A percentile compares a stretch with the other conserved stretches of the same genome.
These are phyloP conservation scores for Dichotomopilus funicola DNA, from an alignment of 2,329 filamentous ascomycete species.

Conservation along the genomic window DNA sequence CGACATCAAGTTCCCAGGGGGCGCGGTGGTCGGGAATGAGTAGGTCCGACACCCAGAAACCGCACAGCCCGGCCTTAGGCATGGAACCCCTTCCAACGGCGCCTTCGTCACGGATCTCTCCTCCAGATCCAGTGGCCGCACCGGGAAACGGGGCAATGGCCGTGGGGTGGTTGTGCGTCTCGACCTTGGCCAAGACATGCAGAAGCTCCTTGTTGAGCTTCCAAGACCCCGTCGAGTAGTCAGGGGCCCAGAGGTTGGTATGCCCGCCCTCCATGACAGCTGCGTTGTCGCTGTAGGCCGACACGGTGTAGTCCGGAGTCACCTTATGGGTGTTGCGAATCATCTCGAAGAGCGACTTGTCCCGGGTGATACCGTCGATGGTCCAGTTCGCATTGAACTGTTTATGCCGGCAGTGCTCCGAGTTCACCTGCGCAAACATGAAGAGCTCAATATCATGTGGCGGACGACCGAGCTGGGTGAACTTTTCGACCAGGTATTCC, in stretches of 20 bases:
- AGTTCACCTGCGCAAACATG: slow-evolving; percentile 99
- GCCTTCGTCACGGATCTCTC: slow-evolving; percentile 92
- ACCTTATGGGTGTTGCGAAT: slow-evolving; percentile 90
- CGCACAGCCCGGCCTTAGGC: slow-evolving; percentile 85
- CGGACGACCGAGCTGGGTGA: slow-evolving; percentile 57
- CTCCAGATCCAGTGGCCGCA: slow-evolving; percentile 89
- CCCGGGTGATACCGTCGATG: slow-evolving; percentile 78
- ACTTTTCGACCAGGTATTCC: slow-evolving; percentile 85
- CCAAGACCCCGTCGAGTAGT: slow-evolving; percentile 82
- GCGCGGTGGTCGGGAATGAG: slow-evolving; percentile 75
- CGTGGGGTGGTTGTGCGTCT: slow-evolving; percentile 96
- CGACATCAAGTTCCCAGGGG: slow-evolving; percentile 88
- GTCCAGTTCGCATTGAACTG: slow-evolving; percentile 97
- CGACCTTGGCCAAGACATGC: slow-evolving; percentile 87
- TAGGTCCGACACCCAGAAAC: slow-evolving; percentile 93
- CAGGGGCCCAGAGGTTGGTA: slow-evolving; percentile 79
- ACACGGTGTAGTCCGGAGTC: slow-evolving; percentile 76
- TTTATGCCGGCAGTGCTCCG: slow-evolving; percentile 81
- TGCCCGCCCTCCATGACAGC: slow-evolving; percentile 75
- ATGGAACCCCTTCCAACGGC: slow-evolving; percentile 87
- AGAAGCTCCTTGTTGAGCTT: slow-evolving; percentile 77
- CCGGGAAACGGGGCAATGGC: slow-evolving; percentile 90
- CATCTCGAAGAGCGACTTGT: slow-evolving; percentile 85
- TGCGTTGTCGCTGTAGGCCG: slow-evolving; percentile 95
- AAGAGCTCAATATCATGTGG: slow-evolving; percentile 93